These are phyloP conservation scores for Glutinoglossum americanum DNA, from an alignment of 495 filamentous ascomycete species.

Conservation along the genomic window DNA sequence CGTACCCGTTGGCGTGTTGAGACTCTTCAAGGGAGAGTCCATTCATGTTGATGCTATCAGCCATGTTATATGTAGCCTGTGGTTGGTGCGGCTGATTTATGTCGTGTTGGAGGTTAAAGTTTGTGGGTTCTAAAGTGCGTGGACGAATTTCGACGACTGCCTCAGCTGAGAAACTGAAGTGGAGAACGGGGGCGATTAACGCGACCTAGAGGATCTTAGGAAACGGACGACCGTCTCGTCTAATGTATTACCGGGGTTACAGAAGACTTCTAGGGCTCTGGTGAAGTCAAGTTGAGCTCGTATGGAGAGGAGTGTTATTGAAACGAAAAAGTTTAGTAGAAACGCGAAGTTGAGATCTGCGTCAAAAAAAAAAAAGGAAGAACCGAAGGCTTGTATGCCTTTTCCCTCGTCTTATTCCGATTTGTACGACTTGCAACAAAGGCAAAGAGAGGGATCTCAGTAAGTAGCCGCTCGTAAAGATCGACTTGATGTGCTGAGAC, in stretches of 20 bases:
- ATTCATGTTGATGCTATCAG: slow-evolving; percentile 85
- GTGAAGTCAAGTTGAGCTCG: background rate
- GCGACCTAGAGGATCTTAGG: background rate
- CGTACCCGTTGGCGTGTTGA: slow-evolving; percentile 39
- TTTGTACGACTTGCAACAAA: background rate
- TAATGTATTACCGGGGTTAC: background rate
- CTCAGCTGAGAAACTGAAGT: background rate
- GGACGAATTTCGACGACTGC: background rate
- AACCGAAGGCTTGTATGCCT: background rate
- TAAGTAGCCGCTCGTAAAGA: slow-evolving; percentile 2
- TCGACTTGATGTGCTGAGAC: background rate
- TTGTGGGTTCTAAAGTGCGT: background rate
- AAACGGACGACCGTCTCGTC: background rate
- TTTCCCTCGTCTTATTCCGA: background rate
- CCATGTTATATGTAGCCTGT: slow-evolving; percentile 38
- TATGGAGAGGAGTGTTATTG: background rate
- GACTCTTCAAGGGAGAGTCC: slow-evolving; percentile 55
- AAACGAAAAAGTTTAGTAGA: background rate
- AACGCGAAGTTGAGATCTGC: background rate
- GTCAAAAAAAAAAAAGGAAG: background rate
- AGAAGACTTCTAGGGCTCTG: background rate
- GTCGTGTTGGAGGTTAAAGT: background rate
- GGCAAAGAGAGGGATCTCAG: background rate
- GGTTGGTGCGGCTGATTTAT: background rate
- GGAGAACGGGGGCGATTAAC: background rate